Conservation (phyloP, 2,329 filamentous ascomycete species). For the Ophiostoma perfectum region DNA sequence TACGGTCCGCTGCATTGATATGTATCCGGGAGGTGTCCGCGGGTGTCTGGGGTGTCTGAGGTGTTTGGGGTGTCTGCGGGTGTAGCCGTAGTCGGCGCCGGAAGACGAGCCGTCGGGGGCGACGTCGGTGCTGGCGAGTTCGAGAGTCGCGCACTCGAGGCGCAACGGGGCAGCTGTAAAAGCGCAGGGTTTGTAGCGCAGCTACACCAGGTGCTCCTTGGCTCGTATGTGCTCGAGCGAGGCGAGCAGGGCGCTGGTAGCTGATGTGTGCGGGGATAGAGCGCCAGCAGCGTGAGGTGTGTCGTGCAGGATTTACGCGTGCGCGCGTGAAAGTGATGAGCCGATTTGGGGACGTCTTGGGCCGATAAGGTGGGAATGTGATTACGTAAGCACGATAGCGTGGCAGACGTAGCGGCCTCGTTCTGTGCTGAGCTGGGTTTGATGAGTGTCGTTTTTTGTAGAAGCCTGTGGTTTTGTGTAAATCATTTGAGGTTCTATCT, state of each 20-base stretch:
- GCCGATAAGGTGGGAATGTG: constrained; percentile 1
- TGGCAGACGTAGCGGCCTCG: too few relatives aligned
- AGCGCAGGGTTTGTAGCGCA: neutral
- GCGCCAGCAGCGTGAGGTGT: neutral
- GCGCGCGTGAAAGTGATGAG: neutral
- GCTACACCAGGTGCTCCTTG: neutral
- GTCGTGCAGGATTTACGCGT: constrained; percentile 1
- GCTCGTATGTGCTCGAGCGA: neutral
- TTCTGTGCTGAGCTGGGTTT: neutral
- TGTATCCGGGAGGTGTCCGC: neutral
- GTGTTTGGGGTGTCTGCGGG: neutral
- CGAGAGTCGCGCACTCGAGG: neutral
- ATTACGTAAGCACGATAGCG: neutral
- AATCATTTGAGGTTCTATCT: too few relatives aligned
- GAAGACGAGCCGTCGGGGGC: neutral
- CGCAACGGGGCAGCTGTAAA: neutral
- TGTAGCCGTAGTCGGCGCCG: neutral
- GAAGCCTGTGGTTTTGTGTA: neutral
- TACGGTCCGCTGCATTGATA: constrained; percentile 3
- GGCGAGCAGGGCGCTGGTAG: neutral
- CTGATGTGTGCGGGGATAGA: neutral
- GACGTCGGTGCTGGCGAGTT: neutral
- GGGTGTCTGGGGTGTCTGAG: neutral
- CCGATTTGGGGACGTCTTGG: neutral
- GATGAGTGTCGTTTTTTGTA: neutral